Evolutionary conservation across 257 asterid genomes (phyloP).

Genomic region (Fraxinus anomala): DNA sequence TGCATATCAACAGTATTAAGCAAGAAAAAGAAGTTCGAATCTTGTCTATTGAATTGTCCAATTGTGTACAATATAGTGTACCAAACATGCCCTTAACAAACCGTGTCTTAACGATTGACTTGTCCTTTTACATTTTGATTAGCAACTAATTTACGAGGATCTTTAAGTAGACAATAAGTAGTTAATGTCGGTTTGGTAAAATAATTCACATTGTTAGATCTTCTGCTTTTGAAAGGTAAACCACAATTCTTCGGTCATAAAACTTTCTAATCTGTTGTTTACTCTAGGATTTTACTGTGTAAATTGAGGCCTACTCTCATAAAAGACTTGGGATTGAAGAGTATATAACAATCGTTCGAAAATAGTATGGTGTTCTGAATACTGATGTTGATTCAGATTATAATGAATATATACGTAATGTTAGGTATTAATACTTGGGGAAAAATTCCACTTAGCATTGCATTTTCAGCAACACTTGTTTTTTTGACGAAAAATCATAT

Average conservation of each 20-base stretch:
- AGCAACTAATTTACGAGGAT: background rate
- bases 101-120: too few relatives aligned
- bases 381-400: too few relatives aligned
- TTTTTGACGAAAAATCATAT: too few relatives aligned
- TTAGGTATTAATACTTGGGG: too few relatives aligned
- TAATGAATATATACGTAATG: too few relatives aligned
- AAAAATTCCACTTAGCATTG: too few relatives aligned
- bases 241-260: background rate
- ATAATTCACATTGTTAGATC: background rate
- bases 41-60: background rate
- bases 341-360: background rate
- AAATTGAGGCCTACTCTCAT: background rate
- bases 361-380: too few relatives aligned
- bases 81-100: background rate
- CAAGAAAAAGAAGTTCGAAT: background rate
- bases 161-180: background rate
- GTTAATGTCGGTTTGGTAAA: background rate
- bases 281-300: background rate
- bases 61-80: background rate
- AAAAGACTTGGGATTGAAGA: background rate
- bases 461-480: too few relatives aligned
- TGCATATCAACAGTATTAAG: background rate
- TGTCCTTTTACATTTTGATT: too few relatives aligned
- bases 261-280: background rate
- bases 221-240: background rate